phyloP scores from a whole-genome alignment of 352 stramenopile species.

The Thraustochytrium sp. region DNA sequence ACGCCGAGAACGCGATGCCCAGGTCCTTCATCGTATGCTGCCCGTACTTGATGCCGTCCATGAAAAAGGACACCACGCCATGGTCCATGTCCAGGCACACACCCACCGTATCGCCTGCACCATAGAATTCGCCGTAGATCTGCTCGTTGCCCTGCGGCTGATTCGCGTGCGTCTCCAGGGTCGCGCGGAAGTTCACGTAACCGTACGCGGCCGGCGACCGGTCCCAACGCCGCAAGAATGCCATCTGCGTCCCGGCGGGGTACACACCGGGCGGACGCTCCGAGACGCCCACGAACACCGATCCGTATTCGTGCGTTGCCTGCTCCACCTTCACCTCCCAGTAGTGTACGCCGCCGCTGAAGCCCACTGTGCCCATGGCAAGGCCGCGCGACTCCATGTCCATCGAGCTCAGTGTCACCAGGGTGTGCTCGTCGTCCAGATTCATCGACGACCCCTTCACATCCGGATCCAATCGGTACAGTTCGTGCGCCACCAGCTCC shows the following conservation, averaged over 20 bases:
- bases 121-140: conserved; percentile 66
- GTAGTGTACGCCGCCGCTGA: conserved; percentile 87
- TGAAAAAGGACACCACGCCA: conserved; percentile 94
- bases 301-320: conserved; percentile 83
- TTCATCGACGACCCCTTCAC: conserved; percentile 68
- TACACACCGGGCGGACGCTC: conserved; percentile 51
- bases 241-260: conserved; percentile 1
- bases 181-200: conserved; percentile 41
- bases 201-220: neutral
- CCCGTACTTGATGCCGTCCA: conserved; percentile 98
- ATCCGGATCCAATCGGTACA: conserved; percentile 76
- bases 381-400: conserved; percentile 75
- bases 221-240: neutral
- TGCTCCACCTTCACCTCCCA: conserved; percentile 95
- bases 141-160: conserved; percentile 60
- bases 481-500: conserved; percentile 60
- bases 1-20: conserved; percentile 77
- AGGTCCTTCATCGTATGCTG: conserved; percentile 96
- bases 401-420: conserved; percentile 62
- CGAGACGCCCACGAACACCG: conserved; percentile 92
- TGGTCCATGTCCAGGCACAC: conserved; percentile 95
- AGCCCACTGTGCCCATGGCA: conserved; percentile 71
- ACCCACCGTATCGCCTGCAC: conserved; percentile 91
- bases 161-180: neutral
- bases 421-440: conserved; percentile 67